These are phyloP conservation scores for Teratosphaeria gauchensis DNA, from an alignment of 2,329 filamentous ascomycete genomes.

Conservation along the genomic window DNA sequence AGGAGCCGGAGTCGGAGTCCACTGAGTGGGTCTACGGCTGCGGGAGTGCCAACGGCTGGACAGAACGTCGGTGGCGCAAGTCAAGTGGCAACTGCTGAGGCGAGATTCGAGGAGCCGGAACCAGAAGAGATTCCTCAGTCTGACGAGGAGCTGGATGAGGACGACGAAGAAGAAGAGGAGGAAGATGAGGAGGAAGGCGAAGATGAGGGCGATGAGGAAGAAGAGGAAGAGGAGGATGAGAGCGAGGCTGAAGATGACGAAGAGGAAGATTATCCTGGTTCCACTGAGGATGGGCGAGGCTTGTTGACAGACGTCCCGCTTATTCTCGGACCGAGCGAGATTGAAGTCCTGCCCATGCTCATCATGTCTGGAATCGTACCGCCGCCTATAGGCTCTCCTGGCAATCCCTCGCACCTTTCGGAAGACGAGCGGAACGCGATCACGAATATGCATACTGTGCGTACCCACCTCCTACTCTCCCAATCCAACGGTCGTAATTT, in stretches of 20 bases:
- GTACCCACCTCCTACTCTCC: slow-evolving; percentile 81
- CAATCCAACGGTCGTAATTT: slow-evolving; percentile 86
- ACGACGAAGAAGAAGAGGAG: slow-evolving; percentile 2
- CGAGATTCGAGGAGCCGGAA: background rate
- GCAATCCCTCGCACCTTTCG: slow-evolving; percentile 22
- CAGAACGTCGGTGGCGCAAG: background rate
- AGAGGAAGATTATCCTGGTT: slow-evolving; percentile 60
- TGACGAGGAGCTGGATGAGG: background rate
- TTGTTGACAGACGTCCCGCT: slow-evolving; percentile 88
- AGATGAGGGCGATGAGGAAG: slow-evolving; percentile 10
- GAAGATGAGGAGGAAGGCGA: slow-evolving; percentile 9
- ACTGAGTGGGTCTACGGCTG: background rate
- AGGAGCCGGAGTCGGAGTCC: slow-evolving; percentile 13
- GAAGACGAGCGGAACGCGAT: slow-evolving; percentile 46
- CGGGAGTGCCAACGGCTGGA: background rate
- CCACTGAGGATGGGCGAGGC: slow-evolving; percentile 62
- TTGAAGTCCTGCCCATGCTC: slow-evolving; percentile 94
- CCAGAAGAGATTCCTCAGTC: background rate
- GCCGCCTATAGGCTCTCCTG: slow-evolving; percentile 53
- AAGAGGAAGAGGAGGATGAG: slow-evolving; percentile 23
- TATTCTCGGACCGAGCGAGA: slow-evolving; percentile 87
- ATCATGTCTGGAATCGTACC: slow-evolving; percentile 91
- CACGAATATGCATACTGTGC: slow-evolving; percentile 77
- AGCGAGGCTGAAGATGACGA: slow-evolving; percentile 63
- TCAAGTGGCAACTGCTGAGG: background rate